These are phyloP conservation scores for Lentinula edodes DNA, from an alignment of 768 basidiomycete species.

Conservation along the genomic window DNA sequence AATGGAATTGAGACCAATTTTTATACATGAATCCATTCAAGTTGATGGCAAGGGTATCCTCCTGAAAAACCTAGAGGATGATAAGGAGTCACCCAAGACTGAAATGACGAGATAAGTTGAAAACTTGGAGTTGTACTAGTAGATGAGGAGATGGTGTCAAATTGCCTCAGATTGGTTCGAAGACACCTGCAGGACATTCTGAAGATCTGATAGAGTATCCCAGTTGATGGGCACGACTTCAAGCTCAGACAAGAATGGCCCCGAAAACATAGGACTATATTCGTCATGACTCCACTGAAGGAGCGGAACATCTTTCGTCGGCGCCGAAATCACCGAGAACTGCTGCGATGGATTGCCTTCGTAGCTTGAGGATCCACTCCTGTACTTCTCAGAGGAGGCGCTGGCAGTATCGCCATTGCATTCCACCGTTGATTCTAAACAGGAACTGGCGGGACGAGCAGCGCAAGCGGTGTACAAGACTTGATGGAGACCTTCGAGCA, in stretches of 20 bases:
- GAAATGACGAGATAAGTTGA: too few relatives aligned
- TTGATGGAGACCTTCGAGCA: background rate
- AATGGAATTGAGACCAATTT: too few relatives aligned
- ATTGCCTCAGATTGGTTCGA: too few relatives aligned
- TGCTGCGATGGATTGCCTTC: too few relatives aligned
- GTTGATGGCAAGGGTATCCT: too few relatives aligned
- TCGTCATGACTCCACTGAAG: background rate
- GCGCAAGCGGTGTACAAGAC: background rate
- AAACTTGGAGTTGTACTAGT: too few relatives aligned
- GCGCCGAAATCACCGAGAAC: background rate
- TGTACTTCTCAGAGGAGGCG: background rate
- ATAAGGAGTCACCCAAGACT: too few relatives aligned
- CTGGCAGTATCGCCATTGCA: background rate
- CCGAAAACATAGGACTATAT: background rate
- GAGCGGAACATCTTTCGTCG: too few relatives aligned
- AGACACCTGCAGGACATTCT: background rate
- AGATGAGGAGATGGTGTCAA: too few relatives aligned
- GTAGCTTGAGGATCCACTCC: background rate
- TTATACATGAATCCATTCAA: too few relatives aligned
- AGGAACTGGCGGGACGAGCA: background rate
- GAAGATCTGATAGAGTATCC: background rate
- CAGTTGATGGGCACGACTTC: background rate
- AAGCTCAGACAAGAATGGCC: background rate
- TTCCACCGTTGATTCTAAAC: background rate
- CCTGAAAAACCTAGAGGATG: too few relatives aligned